Conservation (phyloP, 2,329 filamentous ascomycete species). For the Podosphaera xanthii region DNA sequence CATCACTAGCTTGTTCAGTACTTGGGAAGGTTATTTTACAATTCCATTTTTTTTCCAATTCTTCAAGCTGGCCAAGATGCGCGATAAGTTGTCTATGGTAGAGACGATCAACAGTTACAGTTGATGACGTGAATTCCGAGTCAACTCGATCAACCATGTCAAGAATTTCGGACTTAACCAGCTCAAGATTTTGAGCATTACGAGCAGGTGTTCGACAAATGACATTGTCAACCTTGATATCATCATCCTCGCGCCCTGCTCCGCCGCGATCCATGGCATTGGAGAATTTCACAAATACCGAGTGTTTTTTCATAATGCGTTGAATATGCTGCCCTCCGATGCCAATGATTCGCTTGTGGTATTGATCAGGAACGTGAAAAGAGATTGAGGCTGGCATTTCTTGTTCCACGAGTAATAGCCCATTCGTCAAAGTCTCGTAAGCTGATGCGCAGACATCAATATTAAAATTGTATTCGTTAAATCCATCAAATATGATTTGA, state of each 20-base stretch:
- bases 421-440: constrained; percentile 87
- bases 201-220: constrained; percentile 93
- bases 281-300: constrained; percentile 97
- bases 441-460: constrained; percentile 86
- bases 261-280: constrained; percentile 93
- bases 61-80: constrained; percentile 72
- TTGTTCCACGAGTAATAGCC: constrained; percentile 79
- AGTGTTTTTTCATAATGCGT: constrained; percentile 99
- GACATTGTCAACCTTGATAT: constrained; percentile 96
- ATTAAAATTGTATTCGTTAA: constrained; percentile 99
- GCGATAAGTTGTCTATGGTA: constrained; percentile 88
- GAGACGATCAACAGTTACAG: constrained; percentile 77
- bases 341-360: constrained; percentile 97
- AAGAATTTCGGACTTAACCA: constrained; percentile 96
- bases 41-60: constrained; percentile 96
- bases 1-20: constrained; percentile 89
- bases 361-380: constrained; percentile 96
- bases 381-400: constrained; percentile 99
- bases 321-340: constrained; percentile 98
- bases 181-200: constrained; percentile 86
- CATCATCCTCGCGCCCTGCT: constrained; percentile 86
- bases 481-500: constrained; percentile 96
- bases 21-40: constrained; percentile 98
- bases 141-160: constrained; percentile 84
- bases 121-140: constrained; percentile 88